These are phyloP conservation scores for Akanthomyces dipterigenus DNA, from an alignment of 2,329 filamentous ascomycete genomes.

Conservation along the genomic window DNA sequence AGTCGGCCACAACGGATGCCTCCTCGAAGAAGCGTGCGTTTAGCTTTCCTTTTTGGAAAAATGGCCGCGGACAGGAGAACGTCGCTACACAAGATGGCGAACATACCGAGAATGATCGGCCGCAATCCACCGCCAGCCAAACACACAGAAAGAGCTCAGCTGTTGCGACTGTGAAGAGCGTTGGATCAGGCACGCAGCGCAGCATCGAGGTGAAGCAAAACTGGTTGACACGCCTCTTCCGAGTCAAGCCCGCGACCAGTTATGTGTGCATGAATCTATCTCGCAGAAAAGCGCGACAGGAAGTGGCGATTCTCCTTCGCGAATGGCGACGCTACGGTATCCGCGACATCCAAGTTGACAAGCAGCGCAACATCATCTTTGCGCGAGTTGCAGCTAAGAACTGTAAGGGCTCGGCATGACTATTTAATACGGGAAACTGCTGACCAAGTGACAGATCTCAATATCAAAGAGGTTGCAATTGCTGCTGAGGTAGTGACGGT, in stretches of 20 bases:
- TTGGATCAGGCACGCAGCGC: conserved; percentile 34
- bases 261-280: conserved; percentile 70
- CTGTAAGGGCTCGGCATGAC: conserved; percentile 48
- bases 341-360: conserved; percentile 70
- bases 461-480: conserved; percentile 82
- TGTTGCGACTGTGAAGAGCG: conserved; percentile 26
- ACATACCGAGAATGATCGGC: background rate
- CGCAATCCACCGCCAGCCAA: background rate
- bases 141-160: conserved; percentile 15
- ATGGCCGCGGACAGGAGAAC: conserved; percentile 34
- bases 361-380: conserved; percentile 70
- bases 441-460: conserved; percentile 51
- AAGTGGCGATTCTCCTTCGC: conserved; percentile 66
- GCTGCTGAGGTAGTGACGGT: conserved; percentile 83
- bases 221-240: conserved; percentile 84
- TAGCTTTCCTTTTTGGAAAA: conserved; percentile 50
- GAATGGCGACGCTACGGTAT: conserved; percentile 83
- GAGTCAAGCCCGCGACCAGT: conserved; percentile 74
- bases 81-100: background rate
- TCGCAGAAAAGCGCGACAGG: conserved; percentile 63
- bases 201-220: conserved; percentile 66
- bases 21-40: conserved; percentile 46
- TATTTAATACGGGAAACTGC: background rate
- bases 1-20: conserved; percentile 19
- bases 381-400: conserved; percentile 71